These are phyloP conservation scores for Datura wrightii DNA, from an alignment of 257 asterid species.

Conservation along the genomic window DNA sequence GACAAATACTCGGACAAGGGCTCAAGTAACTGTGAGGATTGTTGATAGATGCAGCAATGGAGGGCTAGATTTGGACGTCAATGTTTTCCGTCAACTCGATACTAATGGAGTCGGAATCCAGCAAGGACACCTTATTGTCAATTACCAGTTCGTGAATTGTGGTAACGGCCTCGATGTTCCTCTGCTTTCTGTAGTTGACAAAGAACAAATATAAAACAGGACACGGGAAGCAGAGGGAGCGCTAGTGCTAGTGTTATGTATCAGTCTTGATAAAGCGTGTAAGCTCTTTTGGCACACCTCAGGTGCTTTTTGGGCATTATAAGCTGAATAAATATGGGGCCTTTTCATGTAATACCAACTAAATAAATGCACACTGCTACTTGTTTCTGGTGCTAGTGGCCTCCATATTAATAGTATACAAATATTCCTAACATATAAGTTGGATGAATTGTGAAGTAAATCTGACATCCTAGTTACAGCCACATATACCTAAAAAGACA, in stretches of 20 bases:
- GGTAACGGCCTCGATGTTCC: conserved; percentile 26
- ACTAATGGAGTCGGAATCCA: conserved; percentile 35
- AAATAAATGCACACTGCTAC: background rate
- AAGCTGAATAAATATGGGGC: background rate
- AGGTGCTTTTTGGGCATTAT: background rate
- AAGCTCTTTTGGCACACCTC: background rate
- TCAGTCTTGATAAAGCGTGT: background rate
- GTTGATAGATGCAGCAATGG: conserved; percentile 45
- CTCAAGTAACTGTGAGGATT: conserved; percentile 37
- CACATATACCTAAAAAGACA: background rate
- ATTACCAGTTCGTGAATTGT: conserved; percentile 42
- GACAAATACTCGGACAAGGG: conserved; percentile 38
- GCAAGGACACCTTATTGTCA: conserved; percentile 38
- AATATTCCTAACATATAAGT: background rate
- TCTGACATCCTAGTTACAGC: background rate
- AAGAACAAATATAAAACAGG: background rate
- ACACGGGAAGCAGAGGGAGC: background rate
- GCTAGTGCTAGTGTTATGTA: background rate
- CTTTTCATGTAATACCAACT: background rate
- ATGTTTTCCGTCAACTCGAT: conserved; percentile 32
- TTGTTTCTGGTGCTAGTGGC: background rate
- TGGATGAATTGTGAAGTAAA: background rate
- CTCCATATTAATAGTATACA: conserved; percentile 3
- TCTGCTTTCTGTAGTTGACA: conserved; percentile 19
- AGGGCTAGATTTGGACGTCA: conserved; percentile 43